Evolutionary conservation across 306 rosid species (phyloP).

Genomic region (Trichosanthes cucumerina): DNA sequence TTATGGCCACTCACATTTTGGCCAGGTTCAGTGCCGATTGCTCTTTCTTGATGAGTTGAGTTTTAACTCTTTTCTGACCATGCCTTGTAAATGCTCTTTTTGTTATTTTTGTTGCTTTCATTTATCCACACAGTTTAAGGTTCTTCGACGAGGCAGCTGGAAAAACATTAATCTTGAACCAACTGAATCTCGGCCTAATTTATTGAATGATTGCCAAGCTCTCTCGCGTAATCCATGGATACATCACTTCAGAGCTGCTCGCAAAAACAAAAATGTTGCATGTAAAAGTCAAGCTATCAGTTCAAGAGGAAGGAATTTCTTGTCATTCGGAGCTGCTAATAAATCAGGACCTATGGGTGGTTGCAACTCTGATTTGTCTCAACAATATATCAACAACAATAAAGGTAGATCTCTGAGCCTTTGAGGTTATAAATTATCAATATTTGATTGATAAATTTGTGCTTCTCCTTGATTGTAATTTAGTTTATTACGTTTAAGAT

Average conservation of each 20-base stretch:
- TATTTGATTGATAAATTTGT: background rate
- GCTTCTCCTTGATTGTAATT: background rate
- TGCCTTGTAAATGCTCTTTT: background rate
- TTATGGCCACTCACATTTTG: background rate
- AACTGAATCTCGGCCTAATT: slow-evolving; percentile 16
- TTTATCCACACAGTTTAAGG: slow-evolving; percentile 33
- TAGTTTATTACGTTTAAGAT: background rate
- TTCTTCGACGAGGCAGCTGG: slow-evolving; percentile 50
- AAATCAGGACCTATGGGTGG: background rate
- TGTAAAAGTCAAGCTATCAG: background rate
- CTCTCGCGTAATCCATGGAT: slow-evolving; percentile 46
- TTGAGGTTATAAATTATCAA: background rate
- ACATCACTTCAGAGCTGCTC: slow-evolving; percentile 36
- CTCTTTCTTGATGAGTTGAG: background rate
- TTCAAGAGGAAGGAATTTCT: slow-evolving; percentile 16
- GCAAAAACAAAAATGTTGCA: slow-evolving; percentile 17
- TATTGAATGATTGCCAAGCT: slow-evolving; percentile 14
- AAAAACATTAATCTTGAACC: slow-evolving; percentile 33
- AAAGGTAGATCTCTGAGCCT: background rate
- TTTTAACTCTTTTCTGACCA: background rate
- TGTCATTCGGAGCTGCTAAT: slow-evolving; percentile 5
- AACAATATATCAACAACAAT: background rate
- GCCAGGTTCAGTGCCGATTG: slow-evolving; percentile 40
- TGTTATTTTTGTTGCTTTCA: background rate
- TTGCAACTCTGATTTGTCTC: background rate